Evolutionary conservation across 2,329 filamentous ascomycete species (phyloP), one percentile per base, ranked within the genome.

Genomic region (Penicillium aurantiogriseum): DNA sequence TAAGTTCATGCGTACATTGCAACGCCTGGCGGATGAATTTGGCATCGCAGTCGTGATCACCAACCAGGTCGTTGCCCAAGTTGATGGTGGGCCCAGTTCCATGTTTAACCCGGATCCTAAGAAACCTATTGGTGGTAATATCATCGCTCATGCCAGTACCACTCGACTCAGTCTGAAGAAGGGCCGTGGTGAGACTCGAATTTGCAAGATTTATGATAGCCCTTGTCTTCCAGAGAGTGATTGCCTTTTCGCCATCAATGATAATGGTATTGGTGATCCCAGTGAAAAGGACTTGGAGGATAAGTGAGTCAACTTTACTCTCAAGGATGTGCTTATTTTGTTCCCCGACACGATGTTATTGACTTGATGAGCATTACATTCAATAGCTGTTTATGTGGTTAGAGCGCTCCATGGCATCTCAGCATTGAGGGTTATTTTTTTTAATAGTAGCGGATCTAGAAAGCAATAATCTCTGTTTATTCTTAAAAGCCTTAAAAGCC

Each of bases 51-150:
- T 99, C 8, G 91, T 99, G 67, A 99, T 99, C 70, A 97, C 94
- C 43, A 99, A 99, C 72, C 94, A 99, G 75, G 94, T 99, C 31
- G 95, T 99, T 40, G 94, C 94, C 10, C 95, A 99, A 75, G 94
- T 99, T 9, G 94, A 99, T 71, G 94, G 94, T 62, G 94, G 94
- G 3, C 92, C 93, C 31, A 93, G 89, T 70, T 88, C 93, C 60
- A 99, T 99, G 94, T 99, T 96, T 81, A 99, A 99, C 67, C 94
- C 95, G 0, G 95, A 99, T 70, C 94, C 94, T 8, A 99, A 99
- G 84, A 99, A 99, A 76, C 94, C 94, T 0, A 97, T 99, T 72
- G 94, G 94, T 66, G 94, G 94, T 63, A 97, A 99, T 76, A 99
- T 99, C 65, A 97, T 99, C 72, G 94, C 95, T 3, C 94, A 99